phyloP scores from a whole-genome alignment of 2,329 filamentous ascomycete genomes.

The Fusarium sp. region DNA sequence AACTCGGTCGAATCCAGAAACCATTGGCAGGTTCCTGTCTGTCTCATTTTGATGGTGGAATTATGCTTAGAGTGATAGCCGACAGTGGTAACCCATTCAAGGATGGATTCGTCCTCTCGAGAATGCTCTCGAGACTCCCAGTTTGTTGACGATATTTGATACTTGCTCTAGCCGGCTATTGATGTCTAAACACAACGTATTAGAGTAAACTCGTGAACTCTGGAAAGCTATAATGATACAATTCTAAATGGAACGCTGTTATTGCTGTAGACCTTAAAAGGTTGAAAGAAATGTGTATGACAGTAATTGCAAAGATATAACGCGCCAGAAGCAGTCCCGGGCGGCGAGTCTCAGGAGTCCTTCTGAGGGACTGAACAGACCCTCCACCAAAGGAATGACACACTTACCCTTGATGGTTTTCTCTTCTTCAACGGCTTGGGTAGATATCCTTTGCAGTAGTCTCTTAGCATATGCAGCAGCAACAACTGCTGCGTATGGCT shows the following conservation, averaged over 20 bases:
- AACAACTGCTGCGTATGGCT: slow-evolving; percentile 47
- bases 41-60: background rate
- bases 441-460: background rate
- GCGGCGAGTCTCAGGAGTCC: too few relatives aligned
- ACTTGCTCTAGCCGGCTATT: too few relatives aligned
- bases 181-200: too few relatives aligned
- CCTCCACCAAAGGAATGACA: background rate
- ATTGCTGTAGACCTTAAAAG: too few relatives aligned
- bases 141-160: too few relatives aligned
- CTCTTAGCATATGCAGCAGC: slow-evolving; percentile 44
- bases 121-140: background rate
- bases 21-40: background rate
- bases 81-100: background rate
- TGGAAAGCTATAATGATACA: too few relatives aligned
- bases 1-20: background rate
- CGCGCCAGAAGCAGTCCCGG: too few relatives aligned
- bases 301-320: too few relatives aligned
- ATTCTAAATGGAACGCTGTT: too few relatives aligned
- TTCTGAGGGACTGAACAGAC: too few relatives aligned
- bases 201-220: too few relatives aligned
- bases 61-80: background rate
- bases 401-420: background rate
- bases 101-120: background rate
- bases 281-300: too few relatives aligned
- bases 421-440: background rate